Conservation (phyloP, 1,139 yeast genomes). For the Geotrichum restrictum region DNA sequence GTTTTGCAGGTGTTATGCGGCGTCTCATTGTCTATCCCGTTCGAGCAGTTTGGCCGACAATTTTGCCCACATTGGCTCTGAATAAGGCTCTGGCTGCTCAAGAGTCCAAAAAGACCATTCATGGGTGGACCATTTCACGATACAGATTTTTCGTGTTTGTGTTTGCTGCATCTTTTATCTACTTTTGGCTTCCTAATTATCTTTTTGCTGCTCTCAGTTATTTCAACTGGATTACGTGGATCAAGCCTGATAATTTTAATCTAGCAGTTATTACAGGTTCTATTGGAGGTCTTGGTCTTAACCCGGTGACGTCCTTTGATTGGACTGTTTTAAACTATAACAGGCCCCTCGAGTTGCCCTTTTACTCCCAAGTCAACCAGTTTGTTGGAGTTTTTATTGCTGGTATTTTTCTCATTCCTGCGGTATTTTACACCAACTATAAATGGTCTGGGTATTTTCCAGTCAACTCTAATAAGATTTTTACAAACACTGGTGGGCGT, state of each 20-base stretch:
- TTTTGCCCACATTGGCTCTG: constrained; percentile 39
- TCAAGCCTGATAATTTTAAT: constrained; percentile 50
- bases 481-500: constrained; percentile 46
- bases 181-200: constrained; percentile 56
- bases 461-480: constrained; percentile 49
- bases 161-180: constrained; percentile 44
- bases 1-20: constrained; percentile 53
- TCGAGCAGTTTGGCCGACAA: constrained; percentile 51
- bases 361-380: constrained; percentile 45
- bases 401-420: constrained; percentile 43
- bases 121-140: constrained; percentile 51
- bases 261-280: constrained; percentile 54
- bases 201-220: constrained; percentile 48
- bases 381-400: constrained; percentile 45
- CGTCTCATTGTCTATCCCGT: constrained; percentile 50
- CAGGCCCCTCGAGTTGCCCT: constrained; percentile 43
- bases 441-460: constrained; percentile 54
- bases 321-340: constrained; percentile 46
- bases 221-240: constrained; percentile 64
- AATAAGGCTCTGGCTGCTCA: constrained; percentile 21
- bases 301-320: constrained; percentile 50
- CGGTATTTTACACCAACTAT: constrained; percentile 50
- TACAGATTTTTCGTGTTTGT: constrained; percentile 45
- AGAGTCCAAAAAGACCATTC: constrained; percentile 22
- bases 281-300: constrained; percentile 50